Percentiles rank a stretch among this genome's conserved stretches.
These are phyloP conservation scores for Aspergillus vadensis DNA, from an alignment of 2,329 filamentous ascomycete species.

Conservation along the genomic window DNA sequence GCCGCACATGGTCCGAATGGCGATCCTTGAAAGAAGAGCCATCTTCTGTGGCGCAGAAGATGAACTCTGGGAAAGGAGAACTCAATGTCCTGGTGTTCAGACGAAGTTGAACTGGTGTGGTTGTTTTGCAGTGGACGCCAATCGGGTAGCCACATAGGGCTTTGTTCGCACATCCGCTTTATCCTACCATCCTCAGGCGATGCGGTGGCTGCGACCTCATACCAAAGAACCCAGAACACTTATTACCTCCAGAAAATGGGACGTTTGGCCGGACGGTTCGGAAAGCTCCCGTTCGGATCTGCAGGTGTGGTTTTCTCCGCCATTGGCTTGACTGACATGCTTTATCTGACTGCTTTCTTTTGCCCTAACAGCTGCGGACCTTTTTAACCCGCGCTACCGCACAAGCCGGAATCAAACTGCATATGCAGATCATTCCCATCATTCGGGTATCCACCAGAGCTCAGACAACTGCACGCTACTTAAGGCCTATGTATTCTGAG, in stretches of 20 bases:
- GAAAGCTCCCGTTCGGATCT: slow-evolving; percentile 2
- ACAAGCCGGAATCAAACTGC: neutral
- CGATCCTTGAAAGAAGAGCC: neutral
- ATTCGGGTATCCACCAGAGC: neutral
- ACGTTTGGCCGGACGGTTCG: slow-evolving; percentile 17
- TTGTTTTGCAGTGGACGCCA: slow-evolving; percentile 17
- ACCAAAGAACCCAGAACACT: neutral
- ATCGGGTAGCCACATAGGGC: slow-evolving; percentile 34
- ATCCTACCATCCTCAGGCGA: neutral
- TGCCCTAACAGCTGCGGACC: neutral
- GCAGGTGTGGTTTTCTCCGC: neutral
- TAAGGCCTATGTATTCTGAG: neutral
- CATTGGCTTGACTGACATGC: neutral
- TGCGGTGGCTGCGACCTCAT: slow-evolving; percentile 8
- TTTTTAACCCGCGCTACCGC: neutral
- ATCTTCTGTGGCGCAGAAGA: neutral
- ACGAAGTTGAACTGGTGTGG: slow-evolving; percentile 3
- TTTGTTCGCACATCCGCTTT: slow-evolving; percentile 19
- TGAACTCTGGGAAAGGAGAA: neutral
- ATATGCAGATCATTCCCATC: neutral
- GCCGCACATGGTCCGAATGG: neutral
- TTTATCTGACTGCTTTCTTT: neutral
- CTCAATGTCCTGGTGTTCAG: neutral
- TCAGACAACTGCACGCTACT: neutral
- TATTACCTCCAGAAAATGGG: neutral